Base-by-base conservation (phyloP, 495 filamentous ascomycete genomes). In the Bacidia rubella region DNA sequence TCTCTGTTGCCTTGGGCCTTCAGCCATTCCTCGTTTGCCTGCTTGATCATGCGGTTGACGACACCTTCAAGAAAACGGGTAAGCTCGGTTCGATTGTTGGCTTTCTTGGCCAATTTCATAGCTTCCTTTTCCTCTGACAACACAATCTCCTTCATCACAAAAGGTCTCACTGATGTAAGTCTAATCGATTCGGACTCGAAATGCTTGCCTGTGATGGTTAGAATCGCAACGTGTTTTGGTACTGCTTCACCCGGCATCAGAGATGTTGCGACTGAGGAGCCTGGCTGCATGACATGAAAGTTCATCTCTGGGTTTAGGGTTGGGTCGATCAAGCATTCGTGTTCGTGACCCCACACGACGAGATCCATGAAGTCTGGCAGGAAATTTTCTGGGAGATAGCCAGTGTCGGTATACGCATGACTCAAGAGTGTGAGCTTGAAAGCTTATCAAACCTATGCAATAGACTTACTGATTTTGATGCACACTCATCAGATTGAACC, bases 251-350 rank as follows among this genome's bases (percentile, higher is more conserved):
- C 90, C 0, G 83, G 83, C 25, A 86, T 79, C 0, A 99, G 70
- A 1, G 93, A 96, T 2, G 92, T 99, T 9, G 90, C 92, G 1
- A 99, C 81, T 1, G 92, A 96, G 0, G 93, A 97, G 2, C 92
- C 92, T 0, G 92, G 92, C 59, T 99, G 92, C 78, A 99, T 95
- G 55, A 99, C 89, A 61, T 90, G 80, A 58, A 97, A 97, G 9
- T 81, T 82, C 53, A 79, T 93, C 63, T 95, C 88, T 0, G 85
- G 79, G 60, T 95, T 96, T 22, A 77, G 73, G 11, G 66, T 61
- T 1, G 92, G 92, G 39, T 94, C 79, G 57, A 97, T 93, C 3
- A 92, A 65, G 63, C 90, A 97, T 68, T 99, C 93, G 60, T 99
- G 92, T 65, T 99, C 92, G 60, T 99, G 92, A 22, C 92, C 92